A percentile compares a stretch with the other conserved stretches of the same genome.
These are phyloP conservation scores for Peronospora belbahrii DNA, from an alignment of 352 stramenopile genomes.

Conservation along the genomic window DNA sequence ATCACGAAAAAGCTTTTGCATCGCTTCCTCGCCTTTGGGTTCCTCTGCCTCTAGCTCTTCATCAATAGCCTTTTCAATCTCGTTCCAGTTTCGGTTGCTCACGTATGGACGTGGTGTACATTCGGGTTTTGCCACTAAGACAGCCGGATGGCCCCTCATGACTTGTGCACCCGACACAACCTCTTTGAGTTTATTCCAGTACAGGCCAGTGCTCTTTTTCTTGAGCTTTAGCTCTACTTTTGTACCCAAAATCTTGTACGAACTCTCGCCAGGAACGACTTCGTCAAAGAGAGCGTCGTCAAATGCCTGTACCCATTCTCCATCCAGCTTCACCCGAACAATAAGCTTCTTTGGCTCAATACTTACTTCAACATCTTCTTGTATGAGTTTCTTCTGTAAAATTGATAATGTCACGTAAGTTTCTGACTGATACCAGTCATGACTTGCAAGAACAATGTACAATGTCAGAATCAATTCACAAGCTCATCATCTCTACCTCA, in stretches of 20 bases:
- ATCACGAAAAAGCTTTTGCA: constrained; percentile 89
- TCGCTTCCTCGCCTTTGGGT: constrained; percentile 86
- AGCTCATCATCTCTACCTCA: not conserved
- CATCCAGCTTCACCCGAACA: constrained; percentile 45
- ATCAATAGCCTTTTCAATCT: constrained; percentile 72
- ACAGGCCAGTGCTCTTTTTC: constrained; percentile 46
- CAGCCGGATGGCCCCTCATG: constrained; percentile 43
- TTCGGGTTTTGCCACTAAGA: constrained; percentile 52
- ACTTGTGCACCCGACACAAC: constrained; percentile 35
- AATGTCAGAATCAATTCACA: constrained; percentile 2
- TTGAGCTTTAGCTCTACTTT: constrained; percentile 84
- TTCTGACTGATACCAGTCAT: constrained; percentile 85
- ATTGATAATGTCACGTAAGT: constrained; percentile 79
- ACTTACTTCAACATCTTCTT: constrained; percentile 52
- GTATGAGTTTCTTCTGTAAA: constrained; percentile 70
- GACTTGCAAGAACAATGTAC: constrained; percentile 20
- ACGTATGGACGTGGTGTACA: constrained; percentile 59
- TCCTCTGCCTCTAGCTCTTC: constrained; percentile 84
- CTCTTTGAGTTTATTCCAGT: constrained; percentile 76
- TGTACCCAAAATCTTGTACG: constrained; percentile 47
- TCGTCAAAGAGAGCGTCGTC: constrained; percentile 67
- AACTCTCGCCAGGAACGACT: constrained; percentile 45
- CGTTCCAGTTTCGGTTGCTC: constrained; percentile 84
- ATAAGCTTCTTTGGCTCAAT: constrained; percentile 47
- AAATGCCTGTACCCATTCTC: constrained; percentile 48